Conservation (phyloP, 2,329 filamentous ascomycete genomes). For the Helicocarpus griseus region DNA sequence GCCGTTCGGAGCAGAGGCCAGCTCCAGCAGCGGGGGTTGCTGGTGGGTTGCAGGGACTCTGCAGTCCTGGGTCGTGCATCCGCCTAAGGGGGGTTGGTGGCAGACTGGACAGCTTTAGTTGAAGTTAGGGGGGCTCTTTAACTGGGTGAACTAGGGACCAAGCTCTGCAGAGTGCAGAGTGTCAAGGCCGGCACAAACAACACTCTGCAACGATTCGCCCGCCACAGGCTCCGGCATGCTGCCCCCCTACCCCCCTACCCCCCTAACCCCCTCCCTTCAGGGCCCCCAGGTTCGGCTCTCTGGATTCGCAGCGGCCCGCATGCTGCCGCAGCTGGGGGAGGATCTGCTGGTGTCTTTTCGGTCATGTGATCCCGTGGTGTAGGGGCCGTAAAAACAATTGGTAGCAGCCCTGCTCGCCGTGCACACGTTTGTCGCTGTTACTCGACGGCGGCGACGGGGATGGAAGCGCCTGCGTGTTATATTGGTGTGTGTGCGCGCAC, state of each 20-base stretch:
- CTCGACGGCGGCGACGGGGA: conserved; percentile 17
- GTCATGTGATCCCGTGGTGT: conserved; percentile 21
- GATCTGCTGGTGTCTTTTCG: conserved; percentile 18
- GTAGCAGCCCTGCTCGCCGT: conserved; percentile 10
- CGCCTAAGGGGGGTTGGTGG: background rate
- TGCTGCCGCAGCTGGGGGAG: conserved; percentile 13
- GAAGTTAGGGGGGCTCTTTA: background rate
- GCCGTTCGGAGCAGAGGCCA: background rate
- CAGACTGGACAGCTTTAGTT: no score
- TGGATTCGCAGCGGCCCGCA: conserved; percentile 12
- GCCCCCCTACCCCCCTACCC: no score
- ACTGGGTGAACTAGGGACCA: conserved; percentile 2
- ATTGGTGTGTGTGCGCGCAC: no score
- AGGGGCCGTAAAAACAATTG: conserved; percentile 12
- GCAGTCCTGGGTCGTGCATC: conserved; percentile 4
- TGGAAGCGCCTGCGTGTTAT: conserved; percentile 9
- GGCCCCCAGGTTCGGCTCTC: conserved; percentile 9
- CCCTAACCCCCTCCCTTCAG: conserved; percentile 9
- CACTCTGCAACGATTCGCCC: conserved; percentile 10
- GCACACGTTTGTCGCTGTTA: conserved; percentile 14
- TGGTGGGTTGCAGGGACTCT: conserved; percentile 2
- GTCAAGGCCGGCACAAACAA: background rate
- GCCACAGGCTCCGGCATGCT: conserved; percentile 6
- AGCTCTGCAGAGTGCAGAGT: conserved; percentile 8
- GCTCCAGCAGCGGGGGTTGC: background rate